Conservation (phyloP, 805 yeast genomes). For the Zygosaccharomyces gambellarensis region DNA sequence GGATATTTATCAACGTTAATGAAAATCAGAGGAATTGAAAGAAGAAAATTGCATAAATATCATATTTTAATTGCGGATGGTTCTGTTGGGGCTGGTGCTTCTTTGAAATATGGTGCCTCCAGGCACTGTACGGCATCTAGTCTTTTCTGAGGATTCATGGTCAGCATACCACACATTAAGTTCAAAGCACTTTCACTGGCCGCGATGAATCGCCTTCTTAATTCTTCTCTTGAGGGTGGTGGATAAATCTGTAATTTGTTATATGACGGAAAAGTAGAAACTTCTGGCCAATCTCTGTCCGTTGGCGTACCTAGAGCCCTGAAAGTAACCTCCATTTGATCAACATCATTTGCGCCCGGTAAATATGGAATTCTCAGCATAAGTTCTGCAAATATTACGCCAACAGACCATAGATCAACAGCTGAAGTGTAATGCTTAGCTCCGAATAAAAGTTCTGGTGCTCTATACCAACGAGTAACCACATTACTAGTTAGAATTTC, state of each 20-base stretch:
- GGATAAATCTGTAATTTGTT: slow-evolving; percentile 73
- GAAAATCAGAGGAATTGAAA: not conserved
- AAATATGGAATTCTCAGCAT: slow-evolving; percentile 93
- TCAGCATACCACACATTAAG: slow-evolving; percentile 65
- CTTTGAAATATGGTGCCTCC: slow-evolving; percentile 61
- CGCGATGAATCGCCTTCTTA: slow-evolving; percentile 79
- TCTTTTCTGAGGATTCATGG: slow-evolving; percentile 73
- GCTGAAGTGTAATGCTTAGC: slow-evolving; percentile 85
- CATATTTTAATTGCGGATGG: slow-evolving; percentile 37
- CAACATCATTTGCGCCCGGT: slow-evolving; percentile 86
- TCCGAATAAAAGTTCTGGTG: slow-evolving; percentile 89
- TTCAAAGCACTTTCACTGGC: slow-evolving; percentile 84
- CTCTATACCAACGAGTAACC: slow-evolving; percentile 96
- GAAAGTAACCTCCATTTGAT: slow-evolving; percentile 90
- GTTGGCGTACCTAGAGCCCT: slow-evolving; percentile 96
- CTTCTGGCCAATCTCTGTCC: slow-evolving; percentile 87
- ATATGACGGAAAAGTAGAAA: slow-evolving; percentile 71
- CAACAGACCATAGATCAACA: slow-evolving; percentile 94
- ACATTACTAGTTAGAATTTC: slow-evolving; percentile 86
- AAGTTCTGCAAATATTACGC: slow-evolving; percentile 91
- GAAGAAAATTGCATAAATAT: not conserved
- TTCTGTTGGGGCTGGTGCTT: slow-evolving; percentile 68
- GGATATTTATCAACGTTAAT: slow-evolving; percentile 18
- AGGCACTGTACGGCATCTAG: slow-evolving; percentile 62
- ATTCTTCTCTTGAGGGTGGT: slow-evolving; percentile 72